Evolutionary conservation across 148 eudicot species (phyloP), one percentile per base, ranked within the genome.

Genomic region (Silene uniflora): DNA sequence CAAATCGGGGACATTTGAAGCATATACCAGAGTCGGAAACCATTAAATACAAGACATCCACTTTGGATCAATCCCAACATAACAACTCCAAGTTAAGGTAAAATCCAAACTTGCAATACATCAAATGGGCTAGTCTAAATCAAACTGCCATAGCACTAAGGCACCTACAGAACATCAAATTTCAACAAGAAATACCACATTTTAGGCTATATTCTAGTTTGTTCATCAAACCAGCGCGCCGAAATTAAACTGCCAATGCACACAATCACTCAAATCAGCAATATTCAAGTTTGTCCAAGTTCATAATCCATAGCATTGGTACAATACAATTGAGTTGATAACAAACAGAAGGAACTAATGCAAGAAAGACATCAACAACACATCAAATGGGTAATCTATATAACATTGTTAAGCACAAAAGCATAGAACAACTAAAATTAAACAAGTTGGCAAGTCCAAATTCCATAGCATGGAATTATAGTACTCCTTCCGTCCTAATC

Each of bases 261-360:
- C 35, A 52, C 62, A 54, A 8, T 54, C 73, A 25, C 71, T 64
- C 52, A 64, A 74, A 5, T 54, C 18, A 52, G 71, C 80, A 68
- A 76, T 6, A 23, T 4, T n/a, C n/a, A 25, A 6, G 65, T n/a
- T 14, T 64, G 58, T 39, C 25, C 62, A 55, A 2, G 5, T 39
- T 17, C 18, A 44, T 17, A 18, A 35, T 35, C 23, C 49, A 29
- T 0, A 19, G 27, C 72, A 67, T 1, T 3, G 27, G 18, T 9
- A 29, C 32, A 67, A 55, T 3, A 63, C 72, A 29, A 27, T 75
- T 62, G 75, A 62, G 17, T 32, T 17, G 52, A 35, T 32, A 75
- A 58, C 68, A 21, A 74, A 61, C 16, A 60, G 8, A 32, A 39
- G 7, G 12, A 4, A 35, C 49, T 3, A 35, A 16, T 67, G 52